Conservation (phyloP, 768 basidiomycete species). For the Hygrophorus russula region DNA sequence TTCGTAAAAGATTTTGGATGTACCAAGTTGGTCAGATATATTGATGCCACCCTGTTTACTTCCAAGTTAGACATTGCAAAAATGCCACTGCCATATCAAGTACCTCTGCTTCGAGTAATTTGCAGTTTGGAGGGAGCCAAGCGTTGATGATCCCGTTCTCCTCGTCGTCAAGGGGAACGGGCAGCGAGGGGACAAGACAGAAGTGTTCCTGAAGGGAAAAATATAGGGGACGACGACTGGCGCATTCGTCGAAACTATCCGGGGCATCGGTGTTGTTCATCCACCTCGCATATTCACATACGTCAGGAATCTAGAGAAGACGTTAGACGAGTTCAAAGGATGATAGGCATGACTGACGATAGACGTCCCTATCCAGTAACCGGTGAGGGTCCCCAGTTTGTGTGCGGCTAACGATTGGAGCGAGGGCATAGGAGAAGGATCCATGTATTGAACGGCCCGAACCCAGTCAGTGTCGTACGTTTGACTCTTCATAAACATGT, state of each 20-base stretch:
- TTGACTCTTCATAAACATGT: neutral
- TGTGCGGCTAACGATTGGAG: constrained; percentile 16
- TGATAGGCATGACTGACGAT: constrained; percentile 22
- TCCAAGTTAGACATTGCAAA: constrained; percentile 16
- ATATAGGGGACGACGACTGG: constrained; percentile 35
- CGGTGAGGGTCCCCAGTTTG: constrained; percentile 31
- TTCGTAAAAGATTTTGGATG: constrained; percentile 27
- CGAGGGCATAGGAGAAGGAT: neutral
- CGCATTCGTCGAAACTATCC: constrained; percentile 18
- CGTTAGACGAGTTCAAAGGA: neutral
- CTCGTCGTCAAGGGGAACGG: constrained; percentile 24
- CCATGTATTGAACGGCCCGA: constrained; percentile 4
- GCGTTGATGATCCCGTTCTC: constrained; percentile 28
- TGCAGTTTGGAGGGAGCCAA: constrained; percentile 32
- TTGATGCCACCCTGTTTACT: constrained; percentile 39
- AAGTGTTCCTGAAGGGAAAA: constrained; percentile 38
- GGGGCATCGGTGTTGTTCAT: constrained; percentile 21
- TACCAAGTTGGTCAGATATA: constrained; percentile 23
- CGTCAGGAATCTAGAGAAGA: neutral
- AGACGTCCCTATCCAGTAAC: constrained; percentile 38
- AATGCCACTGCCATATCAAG: constrained; percentile 14
- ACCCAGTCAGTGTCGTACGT: neutral
- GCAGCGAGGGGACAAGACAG: constrained; percentile 20
- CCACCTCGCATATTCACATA: constrained; percentile 24
- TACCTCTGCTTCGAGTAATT: constrained; percentile 29